Base-by-base conservation (phyloP, 2,329 filamentous ascomycete species). In the Pseudopyrenochaeta lycopersici region DNA sequence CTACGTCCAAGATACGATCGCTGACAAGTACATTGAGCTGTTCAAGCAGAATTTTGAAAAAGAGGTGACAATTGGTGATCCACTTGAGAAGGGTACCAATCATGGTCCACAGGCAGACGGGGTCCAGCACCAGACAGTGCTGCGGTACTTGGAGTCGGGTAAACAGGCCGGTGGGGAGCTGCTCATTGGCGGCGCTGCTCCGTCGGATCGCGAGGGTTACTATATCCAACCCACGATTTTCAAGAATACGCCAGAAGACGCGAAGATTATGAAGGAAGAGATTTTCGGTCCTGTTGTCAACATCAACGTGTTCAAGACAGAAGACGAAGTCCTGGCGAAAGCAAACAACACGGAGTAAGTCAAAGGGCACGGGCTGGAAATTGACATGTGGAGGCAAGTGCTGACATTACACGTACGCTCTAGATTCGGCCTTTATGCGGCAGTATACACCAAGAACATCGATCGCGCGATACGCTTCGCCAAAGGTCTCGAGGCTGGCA, bases 261-360 rank as follows among this genome's bases (percentile, higher is more conserved):
- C 94, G 88, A 84, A 82, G 56, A 93, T 91, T 81, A 94, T 94
- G 81, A 86, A 81, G 61, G 88, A 94, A 76, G 91, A 95, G 76
- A 90, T 95, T 65, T 95, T 95, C 60, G 91, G 91, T 1, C 91
- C 91, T 1, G 91, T 94, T 11, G 83, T 95, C 21, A 90, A 92
- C 56, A 92, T 90, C 79, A 82, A 94, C 57, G 89, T 90, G 67
- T 89, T 89, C 40, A 84, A 88, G 35, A 90, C 88, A 3, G 84
- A 94, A 48, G 89, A 93, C 66, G 90, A 91, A 46, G 90, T 90
- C 17, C 86, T 94, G 63, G 85, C 88, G 18, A 82, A 93, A 58
- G 92, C 94, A 77, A 95, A 95, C 80, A 81, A 80, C 56, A 94
- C 94, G 76, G 89, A 92, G 76, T 63, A 39, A 48, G 60, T 58